Base-by-base conservation (phyloP, 78 protist genomes). In the Guillardia theta region DNA sequence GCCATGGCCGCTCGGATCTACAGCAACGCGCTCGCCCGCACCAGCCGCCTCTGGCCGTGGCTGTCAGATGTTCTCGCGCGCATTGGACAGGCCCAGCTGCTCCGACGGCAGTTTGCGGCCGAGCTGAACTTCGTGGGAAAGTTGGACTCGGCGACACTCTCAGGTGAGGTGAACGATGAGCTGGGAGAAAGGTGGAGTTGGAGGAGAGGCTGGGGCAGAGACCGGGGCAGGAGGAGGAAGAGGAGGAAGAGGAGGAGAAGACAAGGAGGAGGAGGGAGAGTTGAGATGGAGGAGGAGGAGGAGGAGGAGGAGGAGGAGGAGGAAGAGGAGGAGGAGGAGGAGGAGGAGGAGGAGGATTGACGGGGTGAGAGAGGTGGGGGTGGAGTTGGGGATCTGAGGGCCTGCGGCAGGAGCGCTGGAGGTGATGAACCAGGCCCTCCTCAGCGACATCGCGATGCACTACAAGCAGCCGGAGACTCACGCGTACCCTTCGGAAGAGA, bases 41-140 rank as follows among this genome's bases (percentile, higher is more conserved):
- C 94, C 6, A 88, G 88, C n/a, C 43, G 76, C 30, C 70, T 95
- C 43, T 45, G 41, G 54, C 97, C 97, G 58, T 88, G 93, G 62
- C 93, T 94, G 44, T 88, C 53, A 39, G 92, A 93, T 77, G 41
- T 44, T 53, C 80, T 83, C 39, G 44, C 45, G 64, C 64, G 93
- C 46, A 45, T 97, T 41, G 99, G 98, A 19, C 98, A 97, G 70
- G 36, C 78, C 18, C 99, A 98, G 95, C 70, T 98, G 15, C 48
- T 98, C 36, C 83, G 99, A 21, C 92, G 97, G 64, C 97, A 64
- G 92, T 53, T 98, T 37, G 95, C 96, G 9, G 93, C 90, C 83
- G 96, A 95, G 88, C 94, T 98, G 21, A 94, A 64, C 92, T 54
- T 62, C 39, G 5, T 46, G 1, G 30, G 64, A 44, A 18, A 21